phyloP scores from a whole-genome alignment of 169 alveolate genomes.

The Plasmodium relictum region DNA sequence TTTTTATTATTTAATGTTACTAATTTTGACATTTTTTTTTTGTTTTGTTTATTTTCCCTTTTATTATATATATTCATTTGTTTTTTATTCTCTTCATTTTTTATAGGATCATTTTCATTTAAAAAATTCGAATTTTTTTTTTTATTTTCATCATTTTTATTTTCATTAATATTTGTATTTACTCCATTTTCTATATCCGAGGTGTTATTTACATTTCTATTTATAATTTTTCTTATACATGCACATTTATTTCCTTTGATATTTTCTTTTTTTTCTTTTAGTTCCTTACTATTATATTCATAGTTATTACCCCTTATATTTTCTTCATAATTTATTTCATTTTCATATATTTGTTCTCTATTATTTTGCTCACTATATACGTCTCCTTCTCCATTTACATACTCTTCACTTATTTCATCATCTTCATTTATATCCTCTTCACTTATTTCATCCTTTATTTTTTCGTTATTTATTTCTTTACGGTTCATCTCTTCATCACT shows the following conservation, averaged over 20 bases:
- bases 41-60: constrained; percentile 18
- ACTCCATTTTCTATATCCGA: background rate
- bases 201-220: constrained; percentile 9
- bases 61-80: constrained; percentile 11
- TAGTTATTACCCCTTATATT: constrained; percentile 5
- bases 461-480: background rate
- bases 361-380: background rate
- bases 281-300: constrained; percentile 12
- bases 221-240: constrained; percentile 4
- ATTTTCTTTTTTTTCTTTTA: constrained; percentile 3
- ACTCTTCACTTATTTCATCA: background rate
- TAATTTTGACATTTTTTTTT: constrained; percentile 40
- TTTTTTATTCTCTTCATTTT: background rate
- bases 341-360: constrained; percentile 13
- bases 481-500: background rate
- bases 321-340: constrained; percentile 2
- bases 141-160: constrained; percentile 5
- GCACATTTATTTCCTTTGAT: constrained; percentile 8
- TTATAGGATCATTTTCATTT: constrained; percentile 1
- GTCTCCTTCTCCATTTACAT: background rate
- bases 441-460: background rate
- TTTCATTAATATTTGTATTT: background rate
- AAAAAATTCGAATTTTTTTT: background rate
- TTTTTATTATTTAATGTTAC: constrained; percentile 27
- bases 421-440: background rate